A percentile compares a stretch with the other conserved stretches of the same genome.
These are phyloP conservation scores for Entoloma clypeatum DNA, from an alignment of 1,284 basidiomycete genomes.

Conservation along the genomic window DNA sequence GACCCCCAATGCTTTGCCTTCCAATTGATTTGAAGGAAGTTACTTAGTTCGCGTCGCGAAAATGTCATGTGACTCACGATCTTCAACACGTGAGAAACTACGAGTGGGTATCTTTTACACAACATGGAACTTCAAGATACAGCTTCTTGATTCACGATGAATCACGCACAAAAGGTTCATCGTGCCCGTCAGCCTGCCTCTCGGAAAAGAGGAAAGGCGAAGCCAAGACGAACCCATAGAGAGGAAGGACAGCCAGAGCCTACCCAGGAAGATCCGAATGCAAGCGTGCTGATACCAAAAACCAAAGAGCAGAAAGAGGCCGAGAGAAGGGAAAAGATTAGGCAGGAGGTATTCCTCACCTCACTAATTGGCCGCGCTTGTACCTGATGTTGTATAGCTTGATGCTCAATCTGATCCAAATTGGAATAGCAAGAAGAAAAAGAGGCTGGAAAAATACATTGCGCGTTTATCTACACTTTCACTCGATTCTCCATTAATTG, in stretches of 20 bases:
- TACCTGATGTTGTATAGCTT: slow-evolving; percentile 33
- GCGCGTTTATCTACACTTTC: slow-evolving; percentile 36
- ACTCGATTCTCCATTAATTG: background rate
- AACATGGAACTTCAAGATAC: too few species aligned
- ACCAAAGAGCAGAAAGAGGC: slow-evolving; percentile 57
- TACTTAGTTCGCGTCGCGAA: too few species aligned
- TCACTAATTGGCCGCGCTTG: background rate
- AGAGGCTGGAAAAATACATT: slow-evolving; percentile 80
- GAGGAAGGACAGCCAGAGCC: slow-evolving; percentile 23
- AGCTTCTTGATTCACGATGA: slow-evolving; percentile 35
- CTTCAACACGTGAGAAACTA: too few species aligned
- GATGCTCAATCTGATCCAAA: slow-evolving; percentile 63
- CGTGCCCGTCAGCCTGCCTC: slow-evolving; percentile 57
- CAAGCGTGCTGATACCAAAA: slow-evolving; percentile 54
- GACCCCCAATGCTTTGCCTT: too few species aligned
- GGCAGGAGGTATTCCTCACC: slow-evolving; percentile 48
- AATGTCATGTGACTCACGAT: too few species aligned
- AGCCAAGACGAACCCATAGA: slow-evolving; percentile 25
- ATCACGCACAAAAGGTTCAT: slow-evolving; percentile 45
- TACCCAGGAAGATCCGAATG: slow-evolving; percentile 49
- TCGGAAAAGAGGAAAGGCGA: slow-evolving; percentile 55
- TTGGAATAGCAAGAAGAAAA: slow-evolving; percentile 76
- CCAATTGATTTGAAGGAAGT: too few species aligned
- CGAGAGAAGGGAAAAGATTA: slow-evolving; percentile 56
- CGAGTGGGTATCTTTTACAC: too few species aligned